Evolutionary conservation across 108 stramenopile genomes (phyloP), one percentile per base, ranked within the genome.

Genomic region (Cyclostephanos invisitatus): DNA sequence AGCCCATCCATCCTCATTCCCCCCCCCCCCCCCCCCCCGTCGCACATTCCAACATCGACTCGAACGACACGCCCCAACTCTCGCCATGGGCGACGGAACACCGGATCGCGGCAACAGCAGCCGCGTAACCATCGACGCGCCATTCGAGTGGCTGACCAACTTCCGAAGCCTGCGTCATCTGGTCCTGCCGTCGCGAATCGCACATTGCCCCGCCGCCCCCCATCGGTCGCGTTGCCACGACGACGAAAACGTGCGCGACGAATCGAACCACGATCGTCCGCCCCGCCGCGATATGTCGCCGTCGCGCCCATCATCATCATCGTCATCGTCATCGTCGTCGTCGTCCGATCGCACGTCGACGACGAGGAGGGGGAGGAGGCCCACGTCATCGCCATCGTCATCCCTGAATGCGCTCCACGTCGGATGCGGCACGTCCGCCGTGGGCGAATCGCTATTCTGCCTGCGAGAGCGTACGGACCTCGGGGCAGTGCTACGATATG

Each of bases 381-480:
- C 51, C n/a, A 0, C 22, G 7, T 20, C 21, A 27, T 18, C 69
- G 27, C 22, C 55, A 10, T 24, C 15, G 17, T 32, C 36, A n/a
- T 54, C 17, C 38, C 42, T 81, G 59, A 83, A 73, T 20, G 91
- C 86, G 21, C 56, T 94, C 11, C 89, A 94, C 71, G 79, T 94
- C 0, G 93, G 93, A 27, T 85, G 88, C 56, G 93, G 93, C 6
- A 91, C 84, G 32, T 89, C 88, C 29, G 80, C 77, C 17, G 61
- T 89, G n/a, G 89, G 89, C 48, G 91, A 94, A 78, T 87, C 72
- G 55, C 61, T 94, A 15, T 50, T 86, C 0, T 54, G 24, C 59
- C 65, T 72, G 28, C 51, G 51, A 5, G 77, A 78, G 53, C 40
- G 42, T 28, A 36, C 35, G 32, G 51, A 1, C n/a, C 3, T 8